Evolutionary conservation across 805 yeast genomes (phyloP).

Genomic region (Sungouiozyma ichnusensis): DNA sequence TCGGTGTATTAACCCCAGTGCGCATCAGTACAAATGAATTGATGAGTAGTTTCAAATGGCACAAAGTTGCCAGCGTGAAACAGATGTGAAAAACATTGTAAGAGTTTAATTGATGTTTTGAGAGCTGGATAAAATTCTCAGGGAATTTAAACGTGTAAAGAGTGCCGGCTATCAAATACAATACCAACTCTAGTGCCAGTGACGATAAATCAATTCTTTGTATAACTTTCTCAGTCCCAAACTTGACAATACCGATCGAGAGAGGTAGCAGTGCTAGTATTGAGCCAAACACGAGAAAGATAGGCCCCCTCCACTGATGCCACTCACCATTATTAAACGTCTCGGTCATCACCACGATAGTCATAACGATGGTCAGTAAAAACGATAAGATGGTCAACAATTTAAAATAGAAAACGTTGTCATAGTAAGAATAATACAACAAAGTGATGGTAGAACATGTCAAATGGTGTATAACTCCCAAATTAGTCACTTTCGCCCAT

Average conservation of each 20-base stretch:
- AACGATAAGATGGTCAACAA: slow-evolving; percentile 32
- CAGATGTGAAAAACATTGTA: slow-evolving; percentile 64
- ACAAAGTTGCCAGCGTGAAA: slow-evolving; percentile 60
- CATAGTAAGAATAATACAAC: slow-evolving; percentile 33
- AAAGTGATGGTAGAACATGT: slow-evolving; percentile 45
- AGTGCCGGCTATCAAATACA: slow-evolving; percentile 63
- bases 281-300: slow-evolving; percentile 58
- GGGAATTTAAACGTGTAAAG: slow-evolving; percentile 68
- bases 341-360: slow-evolving; percentile 48
- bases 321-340: slow-evolving; percentile 47
- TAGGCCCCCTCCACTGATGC: slow-evolving; percentile 47
- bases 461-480: slow-evolving; percentile 56
- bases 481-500: slow-evolving; percentile 58
- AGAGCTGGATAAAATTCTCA: slow-evolving; percentile 40
- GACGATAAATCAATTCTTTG: slow-evolving; percentile 44
- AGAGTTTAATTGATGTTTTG: slow-evolving; percentile 38
- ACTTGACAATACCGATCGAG: slow-evolving; percentile 38
- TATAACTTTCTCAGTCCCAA: slow-evolving; percentile 39
- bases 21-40: slow-evolving; percentile 37
- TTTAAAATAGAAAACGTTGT: slow-evolving; percentile 23
- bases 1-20: slow-evolving; percentile 17
- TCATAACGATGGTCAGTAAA: slow-evolving; percentile 46
- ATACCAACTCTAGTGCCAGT: slow-evolving; percentile 52
- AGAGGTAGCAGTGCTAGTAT: slow-evolving; percentile 58
- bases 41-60: slow-evolving; percentile 55